Base-by-base conservation (phyloP, 306 rosid species). In the Cicer pinnatifidum region DNA sequence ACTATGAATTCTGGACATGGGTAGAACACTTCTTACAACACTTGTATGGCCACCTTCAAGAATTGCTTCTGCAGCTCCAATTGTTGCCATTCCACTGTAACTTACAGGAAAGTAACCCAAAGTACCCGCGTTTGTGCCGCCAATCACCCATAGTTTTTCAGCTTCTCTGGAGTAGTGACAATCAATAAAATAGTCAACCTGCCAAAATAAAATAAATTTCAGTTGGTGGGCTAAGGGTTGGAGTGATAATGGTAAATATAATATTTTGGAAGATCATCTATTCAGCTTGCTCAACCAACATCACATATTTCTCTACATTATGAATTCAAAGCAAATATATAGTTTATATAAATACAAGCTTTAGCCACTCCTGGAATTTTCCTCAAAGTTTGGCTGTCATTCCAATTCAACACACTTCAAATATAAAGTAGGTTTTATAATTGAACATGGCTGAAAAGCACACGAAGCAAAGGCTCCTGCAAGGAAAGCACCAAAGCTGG, bases 171-270 rank as follows among this genome's bases (percentile, higher is more conserved):
- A 88, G 83, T 86, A 89, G 82, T 88, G 92, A 65, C 99, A 94
- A 80, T 91, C 96, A 80, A 90, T 90, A 73, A 94, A 85, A 75
- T 90, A 94, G 77, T 91, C 96, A 70, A 94, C 87, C 99, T 94
- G 88, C 81, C 53, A 84, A 75, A 71, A 44, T 28, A 60, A 57
- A 75, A 23, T 13, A 50, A 51, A 62, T 13, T 56, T 23, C 78
- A 76, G 35, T 57, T 56, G 17, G 45, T 48, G 54, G 8, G 6
- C 11, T 37, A 23, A 5, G 53, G 17, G 40, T 60, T 48, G 51
- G 53, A 17, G 20, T 6, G 9, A 67, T 44, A 50, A 16, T 7
- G 35, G 35, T 28, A 3, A 12, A 47, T 5, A 62, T 62, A 47
- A 17, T 10, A 48, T 37, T 59, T 15, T 35, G 50, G 48, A 61